Percentiles rank a stretch among this genome's conserved stretches.
Evolutionary conservation across 2,329 filamentous ascomycete species (phyloP).

Genomic region (Penicillium janthinellum): DNA sequence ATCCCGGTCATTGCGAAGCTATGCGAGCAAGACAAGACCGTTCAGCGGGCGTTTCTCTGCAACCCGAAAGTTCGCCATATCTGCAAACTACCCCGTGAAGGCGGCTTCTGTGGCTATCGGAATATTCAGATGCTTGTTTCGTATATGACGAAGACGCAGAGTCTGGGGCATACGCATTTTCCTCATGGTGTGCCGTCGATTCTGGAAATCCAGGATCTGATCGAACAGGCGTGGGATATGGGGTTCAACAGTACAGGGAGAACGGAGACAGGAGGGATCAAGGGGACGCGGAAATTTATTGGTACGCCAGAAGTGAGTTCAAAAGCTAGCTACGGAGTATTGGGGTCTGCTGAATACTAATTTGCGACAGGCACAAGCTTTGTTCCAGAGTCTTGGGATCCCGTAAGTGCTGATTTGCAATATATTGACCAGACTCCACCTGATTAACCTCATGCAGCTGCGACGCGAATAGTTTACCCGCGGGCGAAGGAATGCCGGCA

Average conservation of each 20-base stretch:
- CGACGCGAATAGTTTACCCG: conserved; percentile 61
- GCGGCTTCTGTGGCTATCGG: conserved; percentile 91
- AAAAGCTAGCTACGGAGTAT: neutral
- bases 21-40: conserved; percentile 64
- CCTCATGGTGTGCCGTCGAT: conserved; percentile 68
- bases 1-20: conserved; percentile 65
- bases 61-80: conserved; percentile 75
- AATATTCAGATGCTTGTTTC: conserved; percentile 92
- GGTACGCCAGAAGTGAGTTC: conserved; percentile 77
- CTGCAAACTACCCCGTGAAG: conserved; percentile 78
- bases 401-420: conserved; percentile 49
- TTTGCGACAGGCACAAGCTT: conserved; percentile 67
- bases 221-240: conserved; percentile 84
- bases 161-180: conserved; percentile 63
- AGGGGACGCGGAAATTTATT: conserved; percentile 90
- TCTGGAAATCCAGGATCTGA: conserved; percentile 79
- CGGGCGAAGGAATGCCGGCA: conserved; percentile 49
- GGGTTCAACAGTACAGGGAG: conserved; percentile 76
- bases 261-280: conserved; percentile 81
- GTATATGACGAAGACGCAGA: conserved; percentile 66
- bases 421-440: neutral
- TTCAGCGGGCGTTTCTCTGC: conserved; percentile 76
- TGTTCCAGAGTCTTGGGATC: conserved; percentile 71
- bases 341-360: conserved; percentile 12
- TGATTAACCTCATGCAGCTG: conserved; percentile 43